Percentiles rank a stretch among this genome's conserved stretches.
These are phyloP conservation scores for Fraxinus greggii DNA, from an alignment of 305 asterid species.

Conservation along the genomic window DNA sequence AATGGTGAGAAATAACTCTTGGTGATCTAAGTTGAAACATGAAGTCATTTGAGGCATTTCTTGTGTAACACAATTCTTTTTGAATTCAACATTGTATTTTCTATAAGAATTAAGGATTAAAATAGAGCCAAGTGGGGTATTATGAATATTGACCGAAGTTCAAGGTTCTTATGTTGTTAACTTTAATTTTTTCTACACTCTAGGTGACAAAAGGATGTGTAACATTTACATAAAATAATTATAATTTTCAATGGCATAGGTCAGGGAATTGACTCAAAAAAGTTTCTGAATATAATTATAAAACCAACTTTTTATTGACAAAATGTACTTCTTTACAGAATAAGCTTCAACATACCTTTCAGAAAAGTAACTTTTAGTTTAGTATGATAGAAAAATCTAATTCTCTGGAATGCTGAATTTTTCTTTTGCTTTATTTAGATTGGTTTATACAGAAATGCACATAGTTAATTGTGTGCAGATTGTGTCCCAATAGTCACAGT, in stretches of 20 bases:
- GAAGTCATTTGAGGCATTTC: background rate
- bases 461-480: background rate
- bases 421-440: background rate
- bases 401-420: background rate
- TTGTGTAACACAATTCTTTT: background rate
- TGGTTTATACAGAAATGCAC: background rate
- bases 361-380: slow-evolving; percentile 4
- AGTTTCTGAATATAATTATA: background rate
- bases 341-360: background rate
- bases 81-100: background rate
- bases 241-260: background rate
- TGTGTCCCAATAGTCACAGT: background rate
- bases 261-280: background rate
- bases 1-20: background rate
- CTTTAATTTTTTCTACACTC: background rate
- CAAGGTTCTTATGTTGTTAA: background rate
- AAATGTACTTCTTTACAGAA: background rate
- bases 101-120: background rate
- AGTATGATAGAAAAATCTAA: background rate
- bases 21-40: background rate
- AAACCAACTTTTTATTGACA: background rate
- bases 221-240: too few species aligned
- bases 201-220: background rate
- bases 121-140: background rate
- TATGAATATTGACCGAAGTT: background rate